Base-by-base conservation (phyloP, 345 rosid genomes). In the Lepidium aucheri region DNA sequence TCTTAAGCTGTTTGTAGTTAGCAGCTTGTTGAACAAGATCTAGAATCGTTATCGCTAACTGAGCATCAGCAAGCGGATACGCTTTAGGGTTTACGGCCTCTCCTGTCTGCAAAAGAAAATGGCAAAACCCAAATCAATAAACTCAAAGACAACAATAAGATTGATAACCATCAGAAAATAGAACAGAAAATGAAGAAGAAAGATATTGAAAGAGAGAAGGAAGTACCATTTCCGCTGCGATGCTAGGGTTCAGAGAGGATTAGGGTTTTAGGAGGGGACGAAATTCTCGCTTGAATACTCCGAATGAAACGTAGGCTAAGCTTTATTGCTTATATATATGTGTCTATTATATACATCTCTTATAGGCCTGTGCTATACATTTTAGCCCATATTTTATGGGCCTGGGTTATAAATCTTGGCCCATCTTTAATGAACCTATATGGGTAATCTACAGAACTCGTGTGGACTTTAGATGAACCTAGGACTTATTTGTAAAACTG, bases 11-110 rank as follows among this genome's bases (percentile, higher is more conserved):
- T 85, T 88, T 90, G 90, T 90, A 88, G 68, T 90, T 86, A 53
- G 95, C 86, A 33, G 97, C 99, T 80, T 94, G 97, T 59, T 90
- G 96, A 66, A 94, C 85, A 13, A 94, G 95, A 79, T 94, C 97
- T 17, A 90, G 76, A 28, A 94, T 94, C 7, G 97, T 88, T 15
- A 84, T 84, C 0, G 86, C 43, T 32, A 94, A 75, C 79, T 90
- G 87, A 7, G 92, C 74, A 75, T 86, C 90, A 0, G 97, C 96
- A 3, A 94, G 83, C 0, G 99, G 99, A 67, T 88, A 88, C 1
- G 96, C 97, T 76, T 86, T 88, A 0, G 98, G 89, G 77, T 93
- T 93, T 53, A 86, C 96, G 3, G 72, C 77, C 62, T 88, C 98
- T 58, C 79, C 93, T 0, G 83, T 82, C 93, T 86, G 70, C 69